Conservation (phyloP, 805 yeast genomes). For the Barnettozyma wickerhamii region DNA sequence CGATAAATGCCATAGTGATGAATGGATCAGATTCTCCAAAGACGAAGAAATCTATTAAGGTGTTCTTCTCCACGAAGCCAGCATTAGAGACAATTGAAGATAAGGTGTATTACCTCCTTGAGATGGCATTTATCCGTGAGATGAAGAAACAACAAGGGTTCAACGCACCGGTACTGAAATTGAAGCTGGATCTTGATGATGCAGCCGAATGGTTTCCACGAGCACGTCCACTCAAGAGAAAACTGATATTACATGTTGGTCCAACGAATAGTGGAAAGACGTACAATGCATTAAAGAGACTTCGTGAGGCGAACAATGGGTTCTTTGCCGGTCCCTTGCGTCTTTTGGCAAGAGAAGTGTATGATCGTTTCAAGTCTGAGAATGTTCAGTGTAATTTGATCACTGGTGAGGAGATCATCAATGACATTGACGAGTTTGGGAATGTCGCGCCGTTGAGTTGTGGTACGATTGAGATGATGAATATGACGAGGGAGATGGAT, state of each 20-base stretch:
- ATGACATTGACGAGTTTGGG: slow-evolving; percentile 65
- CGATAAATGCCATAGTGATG: not conserved
- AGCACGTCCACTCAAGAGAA: slow-evolving; percentile 75
- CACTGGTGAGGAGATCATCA: slow-evolving; percentile 93
- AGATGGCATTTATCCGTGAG: slow-evolving; percentile 10
- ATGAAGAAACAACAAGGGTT: slow-evolving; percentile 5
- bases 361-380: slow-evolving; percentile 67
- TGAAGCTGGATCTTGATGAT: slow-evolving; percentile 41
- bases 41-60: not conserved
- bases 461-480: slow-evolving; percentile 93
- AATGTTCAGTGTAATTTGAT: slow-evolving; percentile 74
- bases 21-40: not conserved
- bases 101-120: slow-evolving; percentile 11
- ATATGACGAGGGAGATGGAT: slow-evolving; percentile 63
- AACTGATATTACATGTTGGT: slow-evolving; percentile 89
- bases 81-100: not conserved
- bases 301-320: slow-evolving; percentile 66
- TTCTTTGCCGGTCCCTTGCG: slow-evolving; percentile 94
- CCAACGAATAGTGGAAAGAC: slow-evolving; percentile 98
- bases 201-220: slow-evolving; percentile 83
- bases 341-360: slow-evolving; percentile 85
- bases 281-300: slow-evolving; percentile 66
- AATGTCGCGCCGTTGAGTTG: slow-evolving; percentile 70
- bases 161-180: slow-evolving; percentile 17
- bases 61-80: not conserved